Base-by-base conservation (phyloP, 2,329 filamentous ascomycete species). In the Epichloe sibirici region DNA sequence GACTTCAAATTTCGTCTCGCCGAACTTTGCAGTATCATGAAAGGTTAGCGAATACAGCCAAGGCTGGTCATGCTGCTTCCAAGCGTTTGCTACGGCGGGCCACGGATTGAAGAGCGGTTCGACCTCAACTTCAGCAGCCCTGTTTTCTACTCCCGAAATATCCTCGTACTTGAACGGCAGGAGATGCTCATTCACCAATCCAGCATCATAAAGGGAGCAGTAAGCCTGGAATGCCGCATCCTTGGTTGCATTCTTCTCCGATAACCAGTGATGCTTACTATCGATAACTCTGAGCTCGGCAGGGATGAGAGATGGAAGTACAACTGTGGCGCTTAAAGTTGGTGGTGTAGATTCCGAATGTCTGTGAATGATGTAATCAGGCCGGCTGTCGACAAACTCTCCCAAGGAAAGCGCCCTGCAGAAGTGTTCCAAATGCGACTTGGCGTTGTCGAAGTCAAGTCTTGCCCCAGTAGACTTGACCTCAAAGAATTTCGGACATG, bases 221-320 rank as follows among this genome's bases (percentile, higher is more conserved):
- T 90, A 95, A 1, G 90, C 87, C 61, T 88, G 79, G 56, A 95
- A 93, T 0, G 88, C 86, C 1, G 85, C 88, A 65, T 96, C 91
- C 62, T 86, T 88, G 58, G 74, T 82, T 0, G 90, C 89, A 58
- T 81, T 82, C 53, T 74, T 78, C 61, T 93, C 84, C 0, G 82
- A 86, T 11, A 58, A 66, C 90, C 90, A 96, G n/a, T 65, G 47
- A 0, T 43, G 53, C 11, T 56, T 52, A 15, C 66, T 61, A 0
- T 57, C 35, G 4, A 59, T 53, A 5, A 53, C 57, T 2, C 69
- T 62, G 9, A 69, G 57, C 56, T 38, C 63, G 56, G 31, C 65
- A n/a, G 86, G 77, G 1, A 97, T 71, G 4, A 79, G 84, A 4
- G 77, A 74, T 0, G 91, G 91, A 2, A 97, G 72, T 2, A 79